Evolutionary conservation across 768 basidiomycete species (phyloP).

Genomic region (Pisolithus orientalis): DNA sequence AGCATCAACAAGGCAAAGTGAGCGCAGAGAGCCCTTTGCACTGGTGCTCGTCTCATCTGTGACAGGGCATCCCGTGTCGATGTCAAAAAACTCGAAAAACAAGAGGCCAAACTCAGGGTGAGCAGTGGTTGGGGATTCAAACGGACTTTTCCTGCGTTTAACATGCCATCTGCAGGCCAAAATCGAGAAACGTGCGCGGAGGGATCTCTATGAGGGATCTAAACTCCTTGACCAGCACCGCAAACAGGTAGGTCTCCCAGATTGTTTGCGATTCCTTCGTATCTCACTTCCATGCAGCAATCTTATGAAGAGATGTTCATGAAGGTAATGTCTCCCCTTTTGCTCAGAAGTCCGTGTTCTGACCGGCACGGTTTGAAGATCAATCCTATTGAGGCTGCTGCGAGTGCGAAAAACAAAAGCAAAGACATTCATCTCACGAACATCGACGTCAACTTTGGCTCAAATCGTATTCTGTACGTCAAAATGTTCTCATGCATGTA

Average conservation of each 20-base stretch:
- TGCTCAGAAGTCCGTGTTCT: background rate
- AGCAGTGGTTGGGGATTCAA: background rate
- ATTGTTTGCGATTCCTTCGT: background rate
- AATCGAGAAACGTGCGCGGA: conserved; percentile 89
- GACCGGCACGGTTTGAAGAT: conserved; percentile 39
- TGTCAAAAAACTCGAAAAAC: conserved; percentile 93
- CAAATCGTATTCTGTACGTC: conserved; percentile 83
- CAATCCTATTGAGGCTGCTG: conserved; percentile 83
- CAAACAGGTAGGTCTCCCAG: conserved; percentile 58
- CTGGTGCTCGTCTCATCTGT: conserved; percentile 1
- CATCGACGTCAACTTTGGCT: conserved; percentile 95
- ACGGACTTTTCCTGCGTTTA: background rate
- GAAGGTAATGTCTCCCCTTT: conserved; percentile 49
- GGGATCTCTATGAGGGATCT: conserved; percentile 93
- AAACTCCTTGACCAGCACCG: conserved; percentile 89
- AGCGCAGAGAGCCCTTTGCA: conserved; percentile 19
- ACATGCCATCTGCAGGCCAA: conserved; percentile 57
- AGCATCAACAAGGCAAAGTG: conserved; percentile 94
- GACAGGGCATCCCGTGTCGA: conserved; percentile 83
- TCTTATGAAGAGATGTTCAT: conserved; percentile 98
- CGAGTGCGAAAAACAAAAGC: conserved; percentile 84
- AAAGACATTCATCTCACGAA: conserved; percentile 94
- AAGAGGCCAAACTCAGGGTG: conserved; percentile 92
- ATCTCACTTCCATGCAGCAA: conserved; percentile 50
- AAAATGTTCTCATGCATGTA: background rate